These are phyloP conservation scores for Rhododendron griersonianum DNA, from an alignment of 148 eudicot species.

Conservation along the genomic window DNA sequence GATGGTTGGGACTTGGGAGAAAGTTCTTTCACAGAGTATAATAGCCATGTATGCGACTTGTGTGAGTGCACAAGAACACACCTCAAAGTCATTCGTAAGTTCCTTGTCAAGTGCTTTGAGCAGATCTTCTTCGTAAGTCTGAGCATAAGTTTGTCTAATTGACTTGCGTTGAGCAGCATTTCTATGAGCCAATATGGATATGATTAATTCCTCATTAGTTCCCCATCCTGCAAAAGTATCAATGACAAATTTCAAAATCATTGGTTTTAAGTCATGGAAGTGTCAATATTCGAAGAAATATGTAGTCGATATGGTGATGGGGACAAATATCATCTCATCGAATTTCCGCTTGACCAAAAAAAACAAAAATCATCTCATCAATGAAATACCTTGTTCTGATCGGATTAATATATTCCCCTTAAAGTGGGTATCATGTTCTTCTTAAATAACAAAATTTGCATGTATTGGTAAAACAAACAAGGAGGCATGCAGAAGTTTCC, in stretches of 20 bases:
- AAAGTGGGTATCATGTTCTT: not conserved
- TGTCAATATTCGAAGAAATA: not conserved
- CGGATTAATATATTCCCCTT: not conserved
- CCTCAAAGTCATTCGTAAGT: slow-evolving; percentile 52
- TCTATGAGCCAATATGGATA: slow-evolving; percentile 49
- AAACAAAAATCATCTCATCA: not conserved
- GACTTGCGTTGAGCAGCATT: slow-evolving; percentile 42
- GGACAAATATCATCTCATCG: not conserved
- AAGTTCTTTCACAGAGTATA: not conserved
- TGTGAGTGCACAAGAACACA: slow-evolving; percentile 11
- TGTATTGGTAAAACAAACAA: not conserved
- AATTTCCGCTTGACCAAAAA: no score
- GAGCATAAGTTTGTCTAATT: slow-evolving; percentile 39
- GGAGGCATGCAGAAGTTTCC: not conserved
- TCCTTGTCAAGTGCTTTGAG: slow-evolving; percentile 54
- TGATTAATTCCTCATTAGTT: slow-evolving; percentile 48
- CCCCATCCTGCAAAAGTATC: slow-evolving; percentile 51
- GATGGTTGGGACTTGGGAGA: not conserved
- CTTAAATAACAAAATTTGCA: not conserved
- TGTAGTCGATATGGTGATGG: not conserved
- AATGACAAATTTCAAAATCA: not conserved
- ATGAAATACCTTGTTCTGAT: not conserved
- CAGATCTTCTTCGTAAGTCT: slow-evolving; percentile 48
- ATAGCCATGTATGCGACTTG: not conserved
- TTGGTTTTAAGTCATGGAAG: not conserved